A percentile compares a stretch with the other conserved stretches of the same genome.
These are phyloP conservation scores for Thamnidium elegans DNA, from an alignment of 192 early-diverging fungal species.

Conservation along the genomic window DNA sequence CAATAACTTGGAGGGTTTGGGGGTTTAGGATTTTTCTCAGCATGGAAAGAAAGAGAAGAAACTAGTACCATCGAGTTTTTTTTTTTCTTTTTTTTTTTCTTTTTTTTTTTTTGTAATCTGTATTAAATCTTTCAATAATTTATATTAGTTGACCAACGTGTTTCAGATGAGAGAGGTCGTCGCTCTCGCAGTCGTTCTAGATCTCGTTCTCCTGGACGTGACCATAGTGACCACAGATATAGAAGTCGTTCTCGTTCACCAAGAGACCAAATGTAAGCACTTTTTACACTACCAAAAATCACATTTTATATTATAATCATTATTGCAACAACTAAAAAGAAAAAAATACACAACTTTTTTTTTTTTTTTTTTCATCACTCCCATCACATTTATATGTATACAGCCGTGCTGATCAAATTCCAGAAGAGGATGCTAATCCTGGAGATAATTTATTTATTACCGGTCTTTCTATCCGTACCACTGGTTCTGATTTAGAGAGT, in stretches of 20 bases:
- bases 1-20: too few species aligned
- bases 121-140: neutral
- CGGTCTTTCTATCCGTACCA: constrained; percentile 58
- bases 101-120: neutral
- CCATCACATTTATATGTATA: neutral
- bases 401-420: constrained; percentile 8
- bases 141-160: constrained; percentile 16
- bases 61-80: too few species aligned
- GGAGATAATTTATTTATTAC: constrained; percentile 77
- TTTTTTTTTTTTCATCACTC: too few species aligned
- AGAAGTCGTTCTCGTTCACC: constrained; percentile 36
- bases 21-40: too few species aligned
- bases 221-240: constrained; percentile 28
- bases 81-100: neutral
- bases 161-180: constrained; percentile 31
- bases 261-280: constrained; percentile 19
- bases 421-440: constrained; percentile 47
- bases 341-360: too few species aligned
- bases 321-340: neutral
- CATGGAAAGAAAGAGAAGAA: too few species aligned
- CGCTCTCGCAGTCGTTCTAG: constrained; percentile 32
- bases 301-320: neutral
- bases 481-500: constrained; percentile 63
- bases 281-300: neutral
- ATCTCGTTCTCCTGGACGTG: constrained; percentile 34